phyloP scores from a whole-genome alignment of 208 protist genomes.

The Angomonas ambiguus region DNA sequence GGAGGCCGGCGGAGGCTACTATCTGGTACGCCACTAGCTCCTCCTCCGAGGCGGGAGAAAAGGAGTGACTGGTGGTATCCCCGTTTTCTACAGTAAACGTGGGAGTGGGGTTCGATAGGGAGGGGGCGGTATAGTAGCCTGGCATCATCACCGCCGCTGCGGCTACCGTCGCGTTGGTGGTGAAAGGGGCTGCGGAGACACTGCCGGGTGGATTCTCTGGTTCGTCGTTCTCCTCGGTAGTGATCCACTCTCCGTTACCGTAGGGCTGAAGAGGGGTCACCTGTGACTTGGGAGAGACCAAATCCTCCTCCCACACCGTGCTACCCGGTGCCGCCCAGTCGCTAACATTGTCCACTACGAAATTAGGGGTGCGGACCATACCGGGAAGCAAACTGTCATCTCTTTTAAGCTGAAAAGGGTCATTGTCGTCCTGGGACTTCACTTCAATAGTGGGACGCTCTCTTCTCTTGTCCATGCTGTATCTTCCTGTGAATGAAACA shows the following conservation, averaged over 20 bases:
- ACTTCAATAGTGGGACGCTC: conserved; percentile 9
- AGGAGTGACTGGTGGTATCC: neutral
- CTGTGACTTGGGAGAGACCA: conserved; percentile 11
- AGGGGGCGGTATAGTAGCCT: neutral
- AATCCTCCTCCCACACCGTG: conserved; percentile 42
- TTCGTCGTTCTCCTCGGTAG: conserved; percentile 13
- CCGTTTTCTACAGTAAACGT: conserved; percentile 28
- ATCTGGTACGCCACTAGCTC: conserved; percentile 40
- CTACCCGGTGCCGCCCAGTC: conserved; percentile 60
- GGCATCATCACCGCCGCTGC: conserved; percentile 3
- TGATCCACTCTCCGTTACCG: conserved; percentile 33
- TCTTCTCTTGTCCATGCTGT: conserved; percentile 13
- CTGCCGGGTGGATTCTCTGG: neutral
- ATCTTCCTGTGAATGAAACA: neutral
- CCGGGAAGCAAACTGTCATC: conserved; percentile 53
- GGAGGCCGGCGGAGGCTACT: conserved; percentile 58
- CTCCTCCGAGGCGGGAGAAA: conserved; percentile 33
- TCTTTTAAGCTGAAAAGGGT: conserved; percentile 12
- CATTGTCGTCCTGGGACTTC: neutral
- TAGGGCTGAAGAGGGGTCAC: conserved; percentile 37
- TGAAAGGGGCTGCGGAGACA: neutral
- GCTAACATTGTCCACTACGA: conserved; percentile 19
- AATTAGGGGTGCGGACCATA: conserved; percentile 49
- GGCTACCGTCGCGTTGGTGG: conserved; percentile 2
- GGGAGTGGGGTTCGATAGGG: conserved; percentile 11